phyloP scores from a whole-genome alignment of 2,329 filamentous ascomycete genomes.

The Alternaria gansuensis region DNA sequence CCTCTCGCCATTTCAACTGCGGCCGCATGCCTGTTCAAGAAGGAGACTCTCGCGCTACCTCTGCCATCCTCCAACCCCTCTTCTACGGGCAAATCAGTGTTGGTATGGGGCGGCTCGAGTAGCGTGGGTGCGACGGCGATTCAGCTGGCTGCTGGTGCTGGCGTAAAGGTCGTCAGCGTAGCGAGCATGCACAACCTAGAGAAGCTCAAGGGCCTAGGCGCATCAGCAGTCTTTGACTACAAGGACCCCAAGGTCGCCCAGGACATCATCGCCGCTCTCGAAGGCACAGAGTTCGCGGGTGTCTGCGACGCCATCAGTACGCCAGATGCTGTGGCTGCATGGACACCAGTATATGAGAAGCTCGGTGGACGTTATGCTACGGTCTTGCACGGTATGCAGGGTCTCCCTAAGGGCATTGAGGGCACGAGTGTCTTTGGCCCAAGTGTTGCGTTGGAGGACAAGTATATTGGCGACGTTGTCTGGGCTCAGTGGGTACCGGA shows the following conservation, averaged over 20 bases:
- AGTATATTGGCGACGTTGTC: slow-evolving; percentile 44
- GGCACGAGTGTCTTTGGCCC: slow-evolving; percentile 37
- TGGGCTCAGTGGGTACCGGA: slow-evolving; percentile 48
- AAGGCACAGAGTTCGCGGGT: slow-evolving; percentile 55
- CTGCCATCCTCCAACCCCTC: slow-evolving; percentile 47
- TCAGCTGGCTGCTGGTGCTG: slow-evolving; percentile 55
- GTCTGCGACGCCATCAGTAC: slow-evolving; percentile 54
- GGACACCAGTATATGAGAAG: slow-evolving; percentile 42
- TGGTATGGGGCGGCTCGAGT: slow-evolving; percentile 63
- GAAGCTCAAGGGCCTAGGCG: slow-evolving; percentile 42
- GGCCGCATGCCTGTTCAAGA: slow-evolving; percentile 55
- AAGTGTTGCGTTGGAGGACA: slow-evolving; percentile 32
- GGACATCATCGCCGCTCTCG: slow-evolving; percentile 53
- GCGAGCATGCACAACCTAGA: slow-evolving; percentile 48
- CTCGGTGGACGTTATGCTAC: slow-evolving; percentile 43
- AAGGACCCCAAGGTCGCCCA: slow-evolving; percentile 42
- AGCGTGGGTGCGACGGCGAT: slow-evolving; percentile 56
- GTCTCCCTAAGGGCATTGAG: slow-evolving; percentile 40
- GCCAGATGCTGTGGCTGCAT: slow-evolving; percentile 32
- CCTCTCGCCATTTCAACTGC: slow-evolving; percentile 58
- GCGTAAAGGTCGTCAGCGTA: slow-evolving; percentile 55
- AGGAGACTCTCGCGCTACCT: slow-evolving; percentile 52
- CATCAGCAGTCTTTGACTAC: slow-evolving; percentile 47
- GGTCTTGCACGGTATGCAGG: slow-evolving; percentile 33
- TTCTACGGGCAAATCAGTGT: slow-evolving; percentile 49